Evolutionary conservation across 257 asterid genomes (phyloP), one percentile per base, ranked within the genome.

Genomic region (Anisodus tanguticus): DNA sequence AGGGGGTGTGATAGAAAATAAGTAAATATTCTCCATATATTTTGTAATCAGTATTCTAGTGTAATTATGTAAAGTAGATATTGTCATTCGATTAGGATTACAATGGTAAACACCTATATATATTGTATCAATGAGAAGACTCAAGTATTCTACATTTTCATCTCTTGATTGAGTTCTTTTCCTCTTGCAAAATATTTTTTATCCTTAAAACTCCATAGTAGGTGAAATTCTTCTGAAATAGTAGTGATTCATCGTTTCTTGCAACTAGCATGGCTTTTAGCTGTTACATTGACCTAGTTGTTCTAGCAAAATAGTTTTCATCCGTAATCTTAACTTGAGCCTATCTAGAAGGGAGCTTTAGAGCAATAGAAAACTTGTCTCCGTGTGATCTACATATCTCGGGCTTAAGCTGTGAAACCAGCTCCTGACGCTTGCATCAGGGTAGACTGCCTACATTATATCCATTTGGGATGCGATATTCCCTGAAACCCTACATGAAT

Each of bases 91-190:
- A 31, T 31, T 31, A 31, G 35, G 35, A 31, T 31, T 31, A 31
- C 35, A 1, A 31, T 31, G 0, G 2, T 31, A 31, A 31, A 31
- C 35, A 31, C 35, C 35, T 31, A 1, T 31, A 31, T 31, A 31
- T 31, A 31, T 31, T 31, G 35, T 31, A 31, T 31, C 35, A 31
- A 31, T 31, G 35, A 31, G 35, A 31, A 31, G 35, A 31, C 35
- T 31, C 35, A 31, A 31, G 35, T 22, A 22, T 31, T 31, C 35
- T 31, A 31, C 35, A 31, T 41, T 70, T 43, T 41, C 35, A 39
- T 69, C 49, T 70, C 55, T 15, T 70, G 16, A 71, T 71, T 71
- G 79, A 71, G 17, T 71, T 71, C 17, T 64, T 64, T 4, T 59
- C 66, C 66, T 59, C 26, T 13, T 64, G 70, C 70, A 64, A 19